Conservation (phyloP, 768 basidiomycete genomes). For the Sistotremastrum niveocremeum region DNA sequence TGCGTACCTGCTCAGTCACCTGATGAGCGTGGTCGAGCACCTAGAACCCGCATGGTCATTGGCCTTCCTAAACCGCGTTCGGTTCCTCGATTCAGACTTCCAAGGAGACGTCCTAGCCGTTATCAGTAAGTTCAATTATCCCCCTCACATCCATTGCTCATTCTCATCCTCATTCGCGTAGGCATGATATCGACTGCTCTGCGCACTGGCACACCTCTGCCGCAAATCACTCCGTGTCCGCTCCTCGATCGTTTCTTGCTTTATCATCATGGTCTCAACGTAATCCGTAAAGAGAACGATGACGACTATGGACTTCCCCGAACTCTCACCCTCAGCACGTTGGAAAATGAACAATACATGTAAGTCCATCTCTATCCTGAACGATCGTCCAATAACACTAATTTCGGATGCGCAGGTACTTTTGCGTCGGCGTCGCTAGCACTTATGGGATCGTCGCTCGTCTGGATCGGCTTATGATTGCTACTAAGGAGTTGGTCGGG, state of each 20-base stretch:
- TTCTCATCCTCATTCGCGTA: constrained; percentile 13
- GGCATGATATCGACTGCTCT: constrained; percentile 69
- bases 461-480: constrained; percentile 66
- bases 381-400: neutral
- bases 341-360: constrained; percentile 70
- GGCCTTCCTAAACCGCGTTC: constrained; percentile 61
- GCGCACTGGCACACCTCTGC: constrained; percentile 59
- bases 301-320: constrained; percentile 65
- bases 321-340: constrained; percentile 54
- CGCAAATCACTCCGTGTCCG: constrained; percentile 78
- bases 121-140: constrained; percentile 37
- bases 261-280: constrained; percentile 43
- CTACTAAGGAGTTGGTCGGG: constrained; percentile 75
- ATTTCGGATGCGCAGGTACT: constrained; percentile 28
- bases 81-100: constrained; percentile 66
- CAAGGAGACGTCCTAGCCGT: constrained; percentile 79
- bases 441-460: constrained; percentile 56
- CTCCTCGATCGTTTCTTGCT: constrained; percentile 33
- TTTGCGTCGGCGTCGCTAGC: constrained; percentile 62
- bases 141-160: neutral
- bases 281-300: constrained; percentile 58
- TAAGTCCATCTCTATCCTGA: constrained; percentile 26
- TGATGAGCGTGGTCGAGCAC: constrained; percentile 58
- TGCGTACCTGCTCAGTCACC: constrained; percentile 52
- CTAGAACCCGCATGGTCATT: constrained; percentile 67